These are phyloP conservation scores for Rhododendron vialii DNA, from an alignment of 148 eudicot genomes.

Conservation along the genomic window DNA sequence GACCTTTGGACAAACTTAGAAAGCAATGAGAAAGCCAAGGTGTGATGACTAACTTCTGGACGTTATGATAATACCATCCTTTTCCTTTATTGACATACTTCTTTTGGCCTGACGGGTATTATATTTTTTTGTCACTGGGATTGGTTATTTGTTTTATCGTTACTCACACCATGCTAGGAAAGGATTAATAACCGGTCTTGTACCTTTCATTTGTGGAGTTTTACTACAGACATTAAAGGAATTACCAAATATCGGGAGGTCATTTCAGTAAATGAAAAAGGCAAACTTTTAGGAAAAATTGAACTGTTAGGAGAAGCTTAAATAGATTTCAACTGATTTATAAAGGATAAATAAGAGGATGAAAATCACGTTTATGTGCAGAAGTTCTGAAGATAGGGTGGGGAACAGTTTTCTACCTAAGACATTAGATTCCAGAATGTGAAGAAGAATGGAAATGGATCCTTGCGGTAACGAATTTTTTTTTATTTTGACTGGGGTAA, in stretches of 20 bases:
- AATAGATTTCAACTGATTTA: background rate
- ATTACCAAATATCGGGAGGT: background rate
- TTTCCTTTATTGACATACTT: background rate
- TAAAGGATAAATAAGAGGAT: background rate
- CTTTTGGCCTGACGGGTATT: background rate
- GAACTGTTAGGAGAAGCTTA: background rate
- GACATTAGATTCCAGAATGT: background rate
- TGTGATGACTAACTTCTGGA: background rate
- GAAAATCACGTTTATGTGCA: background rate
- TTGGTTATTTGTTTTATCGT: background rate
- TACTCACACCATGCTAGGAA: background rate
- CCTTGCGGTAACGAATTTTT: background rate
- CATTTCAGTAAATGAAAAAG: background rate
- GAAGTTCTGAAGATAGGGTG: background rate
- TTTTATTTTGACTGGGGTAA: background rate
- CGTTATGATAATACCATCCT: background rate
- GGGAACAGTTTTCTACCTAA: background rate
- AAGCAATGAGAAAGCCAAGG: conserved; percentile 8
- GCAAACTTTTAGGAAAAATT: background rate
- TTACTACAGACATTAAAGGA: background rate
- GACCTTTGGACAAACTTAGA: conserved; percentile 7
- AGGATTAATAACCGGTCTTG: background rate
- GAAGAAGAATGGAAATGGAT: background rate
- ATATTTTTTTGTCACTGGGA: background rate
- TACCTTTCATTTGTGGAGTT: background rate